phyloP scores from a whole-genome alignment of 1,284 basidiomycete genomes.

The Pseudozyma flocculosa region DNA sequence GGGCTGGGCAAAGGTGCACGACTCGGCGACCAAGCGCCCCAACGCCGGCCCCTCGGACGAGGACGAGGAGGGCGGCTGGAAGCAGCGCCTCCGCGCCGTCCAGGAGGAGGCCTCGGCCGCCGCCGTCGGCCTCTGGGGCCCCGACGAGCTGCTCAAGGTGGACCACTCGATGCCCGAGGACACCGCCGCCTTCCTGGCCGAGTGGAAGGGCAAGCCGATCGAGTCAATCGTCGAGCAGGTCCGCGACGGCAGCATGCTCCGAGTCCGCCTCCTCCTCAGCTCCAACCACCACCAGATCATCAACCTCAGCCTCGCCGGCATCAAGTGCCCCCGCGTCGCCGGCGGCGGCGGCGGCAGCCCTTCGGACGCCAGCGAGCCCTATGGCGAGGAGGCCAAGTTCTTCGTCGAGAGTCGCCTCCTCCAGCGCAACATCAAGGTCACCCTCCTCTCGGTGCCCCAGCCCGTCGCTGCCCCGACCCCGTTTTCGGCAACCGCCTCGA shows the following conservation, averaged over 20 bases:
- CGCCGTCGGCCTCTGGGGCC: slow-evolving; percentile 80
- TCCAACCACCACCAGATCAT: slow-evolving; percentile 83
- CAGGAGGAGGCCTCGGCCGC: slow-evolving; percentile 77
- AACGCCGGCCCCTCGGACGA: slow-evolving; percentile 46
- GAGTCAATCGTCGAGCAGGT: slow-evolving; percentile 92
- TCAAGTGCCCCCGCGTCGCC: slow-evolving; percentile 46
- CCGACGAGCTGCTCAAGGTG: slow-evolving; percentile 65
- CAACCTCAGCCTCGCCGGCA: slow-evolving; percentile 62
- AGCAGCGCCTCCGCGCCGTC: slow-evolving; percentile 67
- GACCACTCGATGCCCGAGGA: slow-evolving; percentile 82
- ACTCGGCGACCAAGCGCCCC: slow-evolving; percentile 64
- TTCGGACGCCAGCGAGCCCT: slow-evolving; percentile 39
- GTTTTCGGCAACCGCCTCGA: slow-evolving; percentile 63
- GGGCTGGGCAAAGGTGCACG: slow-evolving; percentile 91
- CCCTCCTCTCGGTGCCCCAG: slow-evolving; percentile 78
- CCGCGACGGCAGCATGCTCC: slow-evolving; percentile 85
- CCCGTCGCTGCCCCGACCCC: slow-evolving; percentile 68
- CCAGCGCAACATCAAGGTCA: slow-evolving; percentile 82
- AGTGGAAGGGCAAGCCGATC: slow-evolving; percentile 85
- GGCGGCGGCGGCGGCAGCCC: slow-evolving; percentile 45
- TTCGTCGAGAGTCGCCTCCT: slow-evolving; percentile 91
- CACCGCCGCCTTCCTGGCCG: slow-evolving; percentile 80
- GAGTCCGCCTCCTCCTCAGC: slow-evolving; percentile 82
- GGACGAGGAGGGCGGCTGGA: slow-evolving; percentile 68
- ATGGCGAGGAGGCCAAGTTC: slow-evolving; percentile 74